Base-by-base conservation (phyloP, 2,329 filamentous ascomycete genomes). In the Ophioceras dolichostomum region DNA sequence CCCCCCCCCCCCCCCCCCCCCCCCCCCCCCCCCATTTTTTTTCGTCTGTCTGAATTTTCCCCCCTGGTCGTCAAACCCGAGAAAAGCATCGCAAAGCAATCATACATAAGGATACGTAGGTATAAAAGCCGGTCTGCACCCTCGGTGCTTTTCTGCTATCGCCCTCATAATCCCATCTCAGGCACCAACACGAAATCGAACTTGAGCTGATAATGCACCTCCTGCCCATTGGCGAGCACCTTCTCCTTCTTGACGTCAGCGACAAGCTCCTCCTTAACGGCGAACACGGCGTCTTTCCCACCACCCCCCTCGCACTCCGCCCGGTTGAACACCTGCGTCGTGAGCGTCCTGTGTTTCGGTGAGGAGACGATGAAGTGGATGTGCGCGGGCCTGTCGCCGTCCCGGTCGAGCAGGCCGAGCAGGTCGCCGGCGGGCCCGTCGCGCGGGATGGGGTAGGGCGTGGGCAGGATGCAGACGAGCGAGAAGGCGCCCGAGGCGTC, bases 281-380 rank as follows among this genome's bases (percentile, higher is more conserved):
- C 57, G 33, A 55, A 60, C 4, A 57, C 57, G 3, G 51, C 45
- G 33, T 60, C 56, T 39, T 68, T 61, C 53, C 70, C 66, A 36
- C 63, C 58, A 38, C 64, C 30, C 22, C 22, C 12, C 22, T 12
- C 8, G 22, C 7, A 7, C 22, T 12, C 12, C 8, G 7, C 22
- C 7, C 26, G 59, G 50, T 79, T 74, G 49, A 79, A 81, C 39
- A 81, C 72, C 49, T 82, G 77, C 1, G 76, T 80, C 1, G 72
- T 73, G 24, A 79, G 64, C 2, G 75, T 65, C 44, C 73, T 76
- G 59, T 76, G 76, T 12, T 67, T 68, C 3, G 65, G 64, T 19
- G 63, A 61, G 5, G 67, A 65, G 41, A 55, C 54, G 39, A 60
- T 56, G 32, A 60, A 50, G 39, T 61, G 59, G 18, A 61, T 57